These are phyloP conservation scores for Cytospora paraplurivora DNA, from an alignment of 2,329 filamentous ascomycete genomes.

Conservation along the genomic window DNA sequence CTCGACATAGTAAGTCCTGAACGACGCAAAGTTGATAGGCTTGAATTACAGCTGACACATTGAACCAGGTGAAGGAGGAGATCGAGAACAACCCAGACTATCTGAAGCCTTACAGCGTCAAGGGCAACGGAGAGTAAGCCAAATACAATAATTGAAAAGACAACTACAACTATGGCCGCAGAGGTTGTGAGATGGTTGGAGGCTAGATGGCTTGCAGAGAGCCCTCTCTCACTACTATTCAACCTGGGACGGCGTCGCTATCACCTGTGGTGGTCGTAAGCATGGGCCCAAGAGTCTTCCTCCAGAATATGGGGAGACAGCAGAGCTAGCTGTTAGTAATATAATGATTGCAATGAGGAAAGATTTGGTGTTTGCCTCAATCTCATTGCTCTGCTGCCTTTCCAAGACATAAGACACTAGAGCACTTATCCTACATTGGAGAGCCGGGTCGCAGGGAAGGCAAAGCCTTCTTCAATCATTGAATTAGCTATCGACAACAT, in stretches of 20 bases:
- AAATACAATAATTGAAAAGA: not conserved
- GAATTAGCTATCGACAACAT: not conserved
- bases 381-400: not conserved
- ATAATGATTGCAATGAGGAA: not conserved
- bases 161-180: not conserved
- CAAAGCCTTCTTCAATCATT: not conserved
- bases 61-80: constrained; percentile 83
- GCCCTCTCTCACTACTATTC: not conserved
- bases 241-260: not conserved
- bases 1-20: constrained; percentile 81
- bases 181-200: not conserved
- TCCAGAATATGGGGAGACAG: not conserved
- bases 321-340: not conserved
- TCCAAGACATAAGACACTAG: not conserved
- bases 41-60: constrained; percentile 12
- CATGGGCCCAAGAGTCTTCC: not conserved
- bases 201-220: not conserved
- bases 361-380: not conserved
- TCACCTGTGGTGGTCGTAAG: not conserved
- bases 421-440: not conserved
- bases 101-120: constrained; percentile 70
- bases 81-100: constrained; percentile 82
- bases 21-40: not conserved
- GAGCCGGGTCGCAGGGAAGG: not conserved
- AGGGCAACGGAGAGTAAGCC: constrained; percentile 41